A percentile compares a stretch with the other conserved stretches of the same genome.
Conservation (phyloP, 2,329 filamentous ascomycete species). For the Calonectria montana region DNA sequence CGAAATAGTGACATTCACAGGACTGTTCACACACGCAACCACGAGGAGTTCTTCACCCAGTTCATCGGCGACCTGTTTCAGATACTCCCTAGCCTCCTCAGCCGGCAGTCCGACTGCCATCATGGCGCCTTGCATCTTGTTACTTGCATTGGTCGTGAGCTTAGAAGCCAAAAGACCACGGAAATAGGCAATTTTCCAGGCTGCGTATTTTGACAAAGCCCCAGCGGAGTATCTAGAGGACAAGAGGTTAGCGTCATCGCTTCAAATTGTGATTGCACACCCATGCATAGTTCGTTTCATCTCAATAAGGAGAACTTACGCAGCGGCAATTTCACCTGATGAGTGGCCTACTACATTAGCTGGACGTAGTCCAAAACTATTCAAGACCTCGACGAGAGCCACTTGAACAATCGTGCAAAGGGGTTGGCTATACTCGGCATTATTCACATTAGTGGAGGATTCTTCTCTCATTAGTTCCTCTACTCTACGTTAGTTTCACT, state of each 20-base stretch:
- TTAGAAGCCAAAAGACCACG: conserved; percentile 41
- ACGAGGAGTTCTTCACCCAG: not conserved
- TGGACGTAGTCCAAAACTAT: conserved; percentile 44
- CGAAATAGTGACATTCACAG: conserved; percentile 27
- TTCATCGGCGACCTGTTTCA: conserved; percentile 23
- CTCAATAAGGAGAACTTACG: conserved; percentile 42
- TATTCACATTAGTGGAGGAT: conserved; percentile 36
- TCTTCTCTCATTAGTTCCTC: not conserved
- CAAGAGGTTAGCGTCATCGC: not conserved
- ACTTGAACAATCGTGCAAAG: conserved; percentile 66
- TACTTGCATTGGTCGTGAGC: not conserved
- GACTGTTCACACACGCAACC: conserved; percentile 31
- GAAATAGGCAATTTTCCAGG: conserved; percentile 49
- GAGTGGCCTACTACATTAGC: conserved; percentile 52
- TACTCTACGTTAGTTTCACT: not conserved
- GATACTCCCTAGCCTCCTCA: conserved; percentile 34
- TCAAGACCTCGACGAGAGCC: conserved; percentile 52
- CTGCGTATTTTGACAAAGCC: conserved; percentile 22
- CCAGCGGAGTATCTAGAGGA: not conserved
- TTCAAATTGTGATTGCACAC: no score
- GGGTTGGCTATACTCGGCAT: conserved; percentile 60
- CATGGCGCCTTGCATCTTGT: conserved; percentile 43
- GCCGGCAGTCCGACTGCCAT: conserved; percentile 45
- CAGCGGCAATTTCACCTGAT: conserved; percentile 54
- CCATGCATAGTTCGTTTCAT: not conserved